phyloP scores from a whole-genome alignment of 352 stramenopile genomes.

The Blastocystis hominis region DNA sequence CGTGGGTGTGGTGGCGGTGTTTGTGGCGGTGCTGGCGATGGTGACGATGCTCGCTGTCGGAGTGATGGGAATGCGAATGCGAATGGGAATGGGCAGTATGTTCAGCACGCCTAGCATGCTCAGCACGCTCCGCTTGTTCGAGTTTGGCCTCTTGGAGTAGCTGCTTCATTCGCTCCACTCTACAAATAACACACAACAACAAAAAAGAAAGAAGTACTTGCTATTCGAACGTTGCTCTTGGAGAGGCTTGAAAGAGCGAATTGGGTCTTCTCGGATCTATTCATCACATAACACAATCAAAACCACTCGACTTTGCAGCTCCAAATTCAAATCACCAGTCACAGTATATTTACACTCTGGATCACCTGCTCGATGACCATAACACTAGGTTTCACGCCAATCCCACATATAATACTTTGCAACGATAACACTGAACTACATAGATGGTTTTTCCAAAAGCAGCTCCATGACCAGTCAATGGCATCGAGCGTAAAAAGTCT shows the following conservation, averaged over 20 bases:
- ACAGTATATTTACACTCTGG: constrained; percentile 37
- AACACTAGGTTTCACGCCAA: not conserved
- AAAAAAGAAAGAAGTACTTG: too few species aligned
- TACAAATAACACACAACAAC: not conserved
- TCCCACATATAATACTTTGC: not conserved
- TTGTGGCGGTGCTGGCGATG: not conserved
- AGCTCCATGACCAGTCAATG: constrained; percentile 6
- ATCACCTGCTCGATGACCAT: constrained; percentile 40
- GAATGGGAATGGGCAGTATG: not conserved
- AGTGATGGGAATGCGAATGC: not conserved
- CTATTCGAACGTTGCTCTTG: not conserved
- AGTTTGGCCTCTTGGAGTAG: not conserved
- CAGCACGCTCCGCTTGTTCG: not conserved
- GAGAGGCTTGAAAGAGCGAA: not conserved
- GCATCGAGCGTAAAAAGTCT: constrained; percentile 16
- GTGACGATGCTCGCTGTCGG: not conserved
- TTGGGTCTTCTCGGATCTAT: constrained; percentile 30
- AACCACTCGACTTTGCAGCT: not conserved
- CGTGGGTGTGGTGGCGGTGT: not conserved
- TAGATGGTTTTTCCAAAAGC: constrained; percentile 21
- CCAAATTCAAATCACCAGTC: constrained; percentile 10
- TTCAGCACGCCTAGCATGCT: not conserved
- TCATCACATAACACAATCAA: not conserved
- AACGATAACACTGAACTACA: constrained; percentile 49
- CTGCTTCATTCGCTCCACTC: constrained; percentile 51